Conservation (phyloP, 2,329 filamentous ascomycete species). For the Fusarium newnesense region DNA sequence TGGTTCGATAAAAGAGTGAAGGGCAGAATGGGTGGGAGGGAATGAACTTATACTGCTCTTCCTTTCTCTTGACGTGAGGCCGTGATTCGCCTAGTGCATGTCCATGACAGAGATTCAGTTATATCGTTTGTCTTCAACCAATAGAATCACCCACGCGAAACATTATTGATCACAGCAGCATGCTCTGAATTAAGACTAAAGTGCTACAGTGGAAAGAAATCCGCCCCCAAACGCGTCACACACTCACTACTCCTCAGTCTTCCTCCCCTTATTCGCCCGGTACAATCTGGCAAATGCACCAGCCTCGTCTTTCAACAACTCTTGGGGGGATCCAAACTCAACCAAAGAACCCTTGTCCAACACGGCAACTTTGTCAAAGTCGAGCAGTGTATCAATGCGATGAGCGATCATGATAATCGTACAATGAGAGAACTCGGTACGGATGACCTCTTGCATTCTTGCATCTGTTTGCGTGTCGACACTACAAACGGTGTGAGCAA, state of each 20-base stretch:
- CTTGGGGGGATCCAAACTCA: constrained; percentile 43
- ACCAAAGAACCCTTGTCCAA: constrained; percentile 45
- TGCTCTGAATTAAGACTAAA: background rate
- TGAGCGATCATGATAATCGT: constrained; percentile 51
- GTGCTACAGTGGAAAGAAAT: background rate
- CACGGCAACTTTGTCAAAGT: constrained; percentile 49
- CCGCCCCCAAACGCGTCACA: background rate
- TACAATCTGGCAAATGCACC: constrained; percentile 42
- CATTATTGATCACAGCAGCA: background rate
- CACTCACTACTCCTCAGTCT: background rate
- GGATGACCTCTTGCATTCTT: constrained; percentile 45
- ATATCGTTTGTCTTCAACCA: background rate
- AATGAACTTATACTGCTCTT: background rate
- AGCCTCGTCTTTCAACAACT: constrained; percentile 32
- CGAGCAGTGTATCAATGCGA: constrained; percentile 46
- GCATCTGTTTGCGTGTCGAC: constrained; percentile 46
- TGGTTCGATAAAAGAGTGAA: background rate
- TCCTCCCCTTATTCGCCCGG: constrained; percentile 38
- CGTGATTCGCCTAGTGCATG: background rate
- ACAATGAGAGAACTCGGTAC: constrained; percentile 44
- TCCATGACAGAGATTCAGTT: background rate
- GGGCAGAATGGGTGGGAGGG: background rate
- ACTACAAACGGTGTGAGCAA: constrained; percentile 28
- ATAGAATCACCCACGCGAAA: background rate
- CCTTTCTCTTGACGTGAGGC: background rate